Evolutionary conservation across 192 early-diverging fungal genomes (phyloP).

Genomic region (Diversispora eburnea): DNA sequence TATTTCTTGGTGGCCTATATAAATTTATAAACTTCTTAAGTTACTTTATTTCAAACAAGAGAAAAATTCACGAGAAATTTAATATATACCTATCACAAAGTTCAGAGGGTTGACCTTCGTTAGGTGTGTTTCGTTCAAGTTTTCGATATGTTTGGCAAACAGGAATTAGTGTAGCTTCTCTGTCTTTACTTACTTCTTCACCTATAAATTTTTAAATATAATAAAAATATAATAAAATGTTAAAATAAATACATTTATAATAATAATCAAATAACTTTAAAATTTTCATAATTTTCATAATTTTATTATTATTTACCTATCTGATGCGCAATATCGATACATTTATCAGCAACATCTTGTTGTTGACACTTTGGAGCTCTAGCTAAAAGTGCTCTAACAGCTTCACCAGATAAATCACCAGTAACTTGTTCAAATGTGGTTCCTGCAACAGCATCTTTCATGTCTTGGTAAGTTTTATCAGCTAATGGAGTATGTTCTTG

Average conservation of each 20-base stretch:
- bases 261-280: too few relatives aligned
- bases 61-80: background rate
- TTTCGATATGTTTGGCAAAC: background rate
- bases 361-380: slow-evolving; percentile 9
- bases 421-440: background rate
- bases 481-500: slow-evolving; percentile 17
- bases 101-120: background rate
- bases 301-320: background rate
- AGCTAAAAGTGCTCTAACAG: slow-evolving; percentile 19
- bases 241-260: too few relatives aligned
- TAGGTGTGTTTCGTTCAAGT: slow-evolving; percentile 15
- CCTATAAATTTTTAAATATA: too few relatives aligned
- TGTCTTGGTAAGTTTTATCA: background rate
- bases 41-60: too few relatives aligned
- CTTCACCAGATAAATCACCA: slow-evolving; percentile 17
- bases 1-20: background rate
- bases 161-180: background rate
- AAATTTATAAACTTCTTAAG: background rate
- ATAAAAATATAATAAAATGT: too few relatives aligned
- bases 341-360: slow-evolving; percentile 14
- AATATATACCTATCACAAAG: background rate
- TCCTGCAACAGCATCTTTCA: slow-evolving; percentile 12
- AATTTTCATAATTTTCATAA: too few relatives aligned
- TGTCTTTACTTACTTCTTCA: background rate
- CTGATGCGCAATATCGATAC: background rate